Conservation (phyloP, 352 stramenopile species). For the Globisporangium viniferum region DNA sequence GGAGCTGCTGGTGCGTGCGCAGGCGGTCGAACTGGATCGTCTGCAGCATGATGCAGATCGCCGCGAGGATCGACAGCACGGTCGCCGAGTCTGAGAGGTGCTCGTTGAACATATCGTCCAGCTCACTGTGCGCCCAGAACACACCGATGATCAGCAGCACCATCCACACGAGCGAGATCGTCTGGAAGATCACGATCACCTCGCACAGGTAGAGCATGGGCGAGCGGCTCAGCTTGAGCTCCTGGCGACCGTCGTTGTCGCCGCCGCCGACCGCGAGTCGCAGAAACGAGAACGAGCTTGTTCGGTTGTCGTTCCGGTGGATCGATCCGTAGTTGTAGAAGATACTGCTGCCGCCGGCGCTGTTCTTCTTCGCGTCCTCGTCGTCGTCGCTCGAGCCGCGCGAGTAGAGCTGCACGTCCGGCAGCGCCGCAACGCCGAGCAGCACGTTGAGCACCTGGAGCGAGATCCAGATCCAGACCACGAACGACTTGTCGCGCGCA, state of each 20-base stretch:
- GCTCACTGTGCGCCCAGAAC: slow-evolving; percentile 46
- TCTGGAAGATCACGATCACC: slow-evolving; percentile 59
- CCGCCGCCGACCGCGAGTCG: slow-evolving; percentile 39
- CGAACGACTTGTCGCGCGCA: slow-evolving; percentile 21
- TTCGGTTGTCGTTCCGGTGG: slow-evolving; percentile 20
- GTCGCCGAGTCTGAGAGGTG: slow-evolving; percentile 17
- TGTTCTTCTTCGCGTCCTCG: not conserved
- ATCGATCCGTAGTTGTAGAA: slow-evolving; percentile 20
- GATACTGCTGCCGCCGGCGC: slow-evolving; percentile 13
- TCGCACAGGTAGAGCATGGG: slow-evolving; percentile 58
- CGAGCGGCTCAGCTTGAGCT: slow-evolving; percentile 51
- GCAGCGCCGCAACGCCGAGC: slow-evolving; percentile 54
- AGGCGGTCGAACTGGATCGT: slow-evolving; percentile 63
- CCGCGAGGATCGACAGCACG: slow-evolving; percentile 25
- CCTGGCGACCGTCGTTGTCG: slow-evolving; percentile 27
- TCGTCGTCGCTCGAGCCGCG: not conserved
- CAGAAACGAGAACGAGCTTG: slow-evolving; percentile 55
- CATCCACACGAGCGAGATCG: slow-evolving; percentile 43
- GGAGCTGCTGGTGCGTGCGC: slow-evolving; percentile 56
- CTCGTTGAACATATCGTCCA: slow-evolving; percentile 39
- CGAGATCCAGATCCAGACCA: slow-evolving; percentile 43
- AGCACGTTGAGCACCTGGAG: slow-evolving; percentile 57
- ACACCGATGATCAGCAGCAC: slow-evolving; percentile 40
- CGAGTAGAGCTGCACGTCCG: slow-evolving; percentile 41
- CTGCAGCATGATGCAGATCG: slow-evolving; percentile 51